These are phyloP conservation scores for Aureobasidium vineae DNA, from an alignment of 2,329 filamentous ascomycete genomes.

Conservation along the genomic window DNA sequence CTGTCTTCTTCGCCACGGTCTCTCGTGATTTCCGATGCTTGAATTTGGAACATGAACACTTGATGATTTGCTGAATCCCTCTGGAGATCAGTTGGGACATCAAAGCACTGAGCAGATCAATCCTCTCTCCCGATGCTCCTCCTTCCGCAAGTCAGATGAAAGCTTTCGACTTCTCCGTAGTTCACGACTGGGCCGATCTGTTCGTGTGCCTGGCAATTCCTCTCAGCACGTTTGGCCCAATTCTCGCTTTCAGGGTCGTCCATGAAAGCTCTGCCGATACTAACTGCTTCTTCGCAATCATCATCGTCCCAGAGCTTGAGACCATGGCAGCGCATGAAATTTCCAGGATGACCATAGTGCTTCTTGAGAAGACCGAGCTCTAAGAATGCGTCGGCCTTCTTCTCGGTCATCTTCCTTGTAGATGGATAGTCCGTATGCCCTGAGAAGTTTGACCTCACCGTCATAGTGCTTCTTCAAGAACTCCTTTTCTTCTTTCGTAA, in stretches of 20 bases:
- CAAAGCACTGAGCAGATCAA: no score
- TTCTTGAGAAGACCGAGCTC: conserved; percentile 31
- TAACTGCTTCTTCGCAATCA: conserved; percentile 28
- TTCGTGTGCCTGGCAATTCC: not conserved
- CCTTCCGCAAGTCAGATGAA: no score
- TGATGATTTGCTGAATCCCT: no score
- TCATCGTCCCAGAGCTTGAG: conserved; percentile 29
- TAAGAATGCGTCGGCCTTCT: conserved; percentile 37
- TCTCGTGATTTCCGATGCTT: no score
- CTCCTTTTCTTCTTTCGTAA: conserved; percentile 33
- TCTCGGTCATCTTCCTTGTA: conserved; percentile 41
- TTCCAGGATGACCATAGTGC: conserved; percentile 28
- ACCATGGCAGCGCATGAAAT: conserved; percentile 26
- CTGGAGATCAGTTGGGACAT: no score
- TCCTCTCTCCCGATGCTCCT: no score
- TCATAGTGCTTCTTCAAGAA: conserved; percentile 40
- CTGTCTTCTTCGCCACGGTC: no score
- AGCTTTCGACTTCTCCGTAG: no score
- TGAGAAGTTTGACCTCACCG: conserved; percentile 39
- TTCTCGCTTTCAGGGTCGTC: not conserved
- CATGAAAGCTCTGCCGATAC: not conserved
- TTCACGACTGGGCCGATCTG: no score
- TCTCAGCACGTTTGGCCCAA: not conserved
- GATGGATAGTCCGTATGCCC: conserved; percentile 35
- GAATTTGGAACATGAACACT: no score